Evolutionary conservation across 345 rosid genomes (phyloP).

Genomic region (Hypericum androsaemum): DNA sequence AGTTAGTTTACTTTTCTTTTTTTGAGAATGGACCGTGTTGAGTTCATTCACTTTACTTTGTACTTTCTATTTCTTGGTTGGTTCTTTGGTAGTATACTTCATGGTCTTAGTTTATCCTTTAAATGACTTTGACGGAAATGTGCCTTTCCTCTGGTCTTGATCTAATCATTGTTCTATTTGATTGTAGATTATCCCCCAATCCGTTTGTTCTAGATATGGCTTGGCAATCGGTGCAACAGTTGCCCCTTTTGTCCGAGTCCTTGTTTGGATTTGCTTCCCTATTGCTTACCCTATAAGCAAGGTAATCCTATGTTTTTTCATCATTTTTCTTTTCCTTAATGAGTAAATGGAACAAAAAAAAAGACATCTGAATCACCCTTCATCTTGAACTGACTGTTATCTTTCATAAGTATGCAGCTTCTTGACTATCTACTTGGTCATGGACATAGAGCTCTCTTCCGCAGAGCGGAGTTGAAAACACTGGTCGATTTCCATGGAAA

Average conservation of each 20-base stretch:
- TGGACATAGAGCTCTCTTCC: constrained; percentile 8
- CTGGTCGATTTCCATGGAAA: constrained; percentile 7
- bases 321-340: too few relatives aligned
- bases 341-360: too few relatives aligned
- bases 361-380: too few relatives aligned
- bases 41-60: too few relatives aligned
- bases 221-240: constrained; percentile 8
- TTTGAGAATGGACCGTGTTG: too few relatives aligned
- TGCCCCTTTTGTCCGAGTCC: constrained; percentile 7
- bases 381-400: background rate
- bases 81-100: background rate
- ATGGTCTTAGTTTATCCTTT: background rate
- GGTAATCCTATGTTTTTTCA: background rate
- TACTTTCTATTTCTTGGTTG: background rate
- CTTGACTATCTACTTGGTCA: constrained; percentile 4
- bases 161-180: constrained; percentile 1
- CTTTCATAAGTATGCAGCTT: background rate
- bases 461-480: constrained; percentile 8
- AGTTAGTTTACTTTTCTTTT: background rate
- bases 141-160: background rate
- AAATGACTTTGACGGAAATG: too few relatives aligned
- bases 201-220: constrained; percentile 5
- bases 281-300: constrained; percentile 8
- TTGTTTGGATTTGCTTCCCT: constrained; percentile 7
- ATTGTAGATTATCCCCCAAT: constrained; percentile 3